Conservation (phyloP, 306 rosid species). For the Chamaecrista fasciculata region DNA sequence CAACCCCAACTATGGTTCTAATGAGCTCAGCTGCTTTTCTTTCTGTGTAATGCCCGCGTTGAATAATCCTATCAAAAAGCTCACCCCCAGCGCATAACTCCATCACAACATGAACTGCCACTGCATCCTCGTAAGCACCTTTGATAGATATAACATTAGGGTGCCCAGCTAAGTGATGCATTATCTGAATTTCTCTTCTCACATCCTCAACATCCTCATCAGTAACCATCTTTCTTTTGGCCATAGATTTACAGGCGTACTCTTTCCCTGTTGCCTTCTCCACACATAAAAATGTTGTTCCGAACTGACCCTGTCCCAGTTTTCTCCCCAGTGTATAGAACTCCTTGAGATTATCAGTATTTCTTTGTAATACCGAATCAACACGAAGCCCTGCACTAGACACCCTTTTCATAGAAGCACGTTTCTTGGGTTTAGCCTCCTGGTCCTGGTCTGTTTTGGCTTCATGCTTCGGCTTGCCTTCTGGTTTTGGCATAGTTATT, state of each 20-base stretch:
- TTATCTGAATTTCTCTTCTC: conserved; percentile 98
- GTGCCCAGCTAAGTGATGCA: conserved; percentile 95
- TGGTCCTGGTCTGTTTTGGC: conserved; percentile 35
- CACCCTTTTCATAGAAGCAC: conserved; percentile 70
- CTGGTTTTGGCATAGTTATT: conserved; percentile 67
- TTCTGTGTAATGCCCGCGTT: conserved; percentile 92
- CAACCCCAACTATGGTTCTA: conserved; percentile 92
- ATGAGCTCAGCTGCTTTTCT: conserved; percentile 92
- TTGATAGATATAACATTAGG: conserved; percentile 90
- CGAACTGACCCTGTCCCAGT: conserved; percentile 95
- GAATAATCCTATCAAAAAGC: conserved; percentile 90
- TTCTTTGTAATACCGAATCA: conserved; percentile 66
- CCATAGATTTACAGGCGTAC: conserved; percentile 91
- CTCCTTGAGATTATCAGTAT: conserved; percentile 73
- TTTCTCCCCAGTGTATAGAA: conserved; percentile 70
- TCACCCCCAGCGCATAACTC: conserved; percentile 97
- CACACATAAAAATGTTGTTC: conserved; percentile 72
- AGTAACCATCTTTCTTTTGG: conserved; percentile 81
- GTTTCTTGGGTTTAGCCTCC: conserved; percentile 43
- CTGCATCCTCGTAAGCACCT: conserved; percentile 92
- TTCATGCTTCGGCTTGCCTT: conserved; percentile 15
- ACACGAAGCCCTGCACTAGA: conserved; percentile 88
- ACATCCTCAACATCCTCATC: conserved; percentile 97
- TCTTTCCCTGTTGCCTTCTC: conserved; percentile 78
- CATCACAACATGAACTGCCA: conserved; percentile 97